These are phyloP conservation scores for Dictyostelium purpureum DNA, from an alignment of 78 protist genomes.

Conservation along the genomic window DNA sequence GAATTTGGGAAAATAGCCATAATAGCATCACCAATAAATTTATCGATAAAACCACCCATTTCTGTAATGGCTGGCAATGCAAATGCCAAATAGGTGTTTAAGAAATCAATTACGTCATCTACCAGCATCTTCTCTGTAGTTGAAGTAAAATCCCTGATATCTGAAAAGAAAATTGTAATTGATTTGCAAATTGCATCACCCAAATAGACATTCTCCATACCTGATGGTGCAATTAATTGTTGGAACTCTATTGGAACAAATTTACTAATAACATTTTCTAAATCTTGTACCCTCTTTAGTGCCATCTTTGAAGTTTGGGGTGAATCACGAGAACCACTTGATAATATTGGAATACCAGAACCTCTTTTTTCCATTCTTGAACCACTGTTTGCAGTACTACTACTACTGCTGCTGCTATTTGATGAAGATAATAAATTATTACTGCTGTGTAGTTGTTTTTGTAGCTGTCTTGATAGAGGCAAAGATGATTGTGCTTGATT, in stretches of 20 bases:
- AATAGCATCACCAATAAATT: conserved; percentile 82
- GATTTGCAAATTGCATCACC: conserved; percentile 76
- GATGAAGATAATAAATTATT: not conserved
- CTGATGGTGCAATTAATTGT: conserved; percentile 70
- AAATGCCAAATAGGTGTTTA: conserved; percentile 76
- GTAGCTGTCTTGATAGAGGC: no score
- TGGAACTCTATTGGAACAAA: conserved; percentile 78
- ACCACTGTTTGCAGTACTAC: not conserved
- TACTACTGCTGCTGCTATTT: not conserved
- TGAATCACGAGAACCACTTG: not conserved
- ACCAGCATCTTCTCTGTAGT: conserved; percentile 78
- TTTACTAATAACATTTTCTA: conserved; percentile 45
- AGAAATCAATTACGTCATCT: conserved; percentile 71
- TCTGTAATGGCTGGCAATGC: conserved; percentile 69
- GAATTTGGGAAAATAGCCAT: conserved; percentile 71
- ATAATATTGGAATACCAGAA: not conserved
- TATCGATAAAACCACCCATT: conserved; percentile 74
- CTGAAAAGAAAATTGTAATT: conserved; percentile 69
- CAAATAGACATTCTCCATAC: conserved; percentile 71
- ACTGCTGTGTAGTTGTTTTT: not conserved
- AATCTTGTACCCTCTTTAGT: conserved; percentile 37
- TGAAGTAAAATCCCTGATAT: conserved; percentile 81
- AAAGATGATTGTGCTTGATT: no score
- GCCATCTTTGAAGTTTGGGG: not conserved
- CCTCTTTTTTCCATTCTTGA: no score